Conservation (phyloP, 1,284 basidiomycete genomes). For the Cutaneotrichosporon cyanovorans region DNA sequence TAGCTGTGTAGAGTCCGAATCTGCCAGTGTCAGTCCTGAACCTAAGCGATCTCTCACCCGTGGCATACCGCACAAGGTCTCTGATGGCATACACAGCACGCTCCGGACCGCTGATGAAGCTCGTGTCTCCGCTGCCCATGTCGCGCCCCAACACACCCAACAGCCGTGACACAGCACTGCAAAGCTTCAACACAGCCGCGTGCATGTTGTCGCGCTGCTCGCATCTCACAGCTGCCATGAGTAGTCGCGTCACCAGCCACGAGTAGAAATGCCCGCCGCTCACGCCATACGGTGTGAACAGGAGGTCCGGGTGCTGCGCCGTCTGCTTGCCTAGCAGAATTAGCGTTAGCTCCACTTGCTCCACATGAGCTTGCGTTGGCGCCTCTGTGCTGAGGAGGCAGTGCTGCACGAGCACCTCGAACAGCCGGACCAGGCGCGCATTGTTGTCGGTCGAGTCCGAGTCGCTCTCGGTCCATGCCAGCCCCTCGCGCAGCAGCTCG, state of each 20-base stretch:
- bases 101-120: constrained; percentile 21
- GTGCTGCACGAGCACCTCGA: constrained; percentile 31
- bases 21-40: not conserved
- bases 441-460: constrained; percentile 1
- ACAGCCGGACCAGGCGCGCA: constrained; percentile 25
- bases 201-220: constrained; percentile 2
- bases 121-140: constrained; percentile 14
- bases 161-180: constrained; percentile 15
- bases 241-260: constrained; percentile 35
- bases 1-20: constrained; percentile 5
- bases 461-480: constrained; percentile 15
- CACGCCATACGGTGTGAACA: constrained; percentile 7
- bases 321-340: constrained; percentile 27
- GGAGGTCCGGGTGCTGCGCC: constrained; percentile 21
- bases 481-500: constrained; percentile 31
- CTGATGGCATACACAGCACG: constrained; percentile 15
- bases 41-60: constrained; percentile 18
- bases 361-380: constrained; percentile 8
- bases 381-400: constrained; percentile 34
- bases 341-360: constrained; percentile 28
- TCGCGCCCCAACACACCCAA: constrained; percentile 21
- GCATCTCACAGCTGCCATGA: constrained; percentile 24
- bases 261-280: constrained; percentile 28
- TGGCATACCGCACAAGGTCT: constrained; percentile 20
- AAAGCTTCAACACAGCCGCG: constrained; percentile 10